These are phyloP conservation scores for Schizothecium vesticola DNA, from an alignment of 495 filamentous ascomycete genomes.

Conservation along the genomic window DNA sequence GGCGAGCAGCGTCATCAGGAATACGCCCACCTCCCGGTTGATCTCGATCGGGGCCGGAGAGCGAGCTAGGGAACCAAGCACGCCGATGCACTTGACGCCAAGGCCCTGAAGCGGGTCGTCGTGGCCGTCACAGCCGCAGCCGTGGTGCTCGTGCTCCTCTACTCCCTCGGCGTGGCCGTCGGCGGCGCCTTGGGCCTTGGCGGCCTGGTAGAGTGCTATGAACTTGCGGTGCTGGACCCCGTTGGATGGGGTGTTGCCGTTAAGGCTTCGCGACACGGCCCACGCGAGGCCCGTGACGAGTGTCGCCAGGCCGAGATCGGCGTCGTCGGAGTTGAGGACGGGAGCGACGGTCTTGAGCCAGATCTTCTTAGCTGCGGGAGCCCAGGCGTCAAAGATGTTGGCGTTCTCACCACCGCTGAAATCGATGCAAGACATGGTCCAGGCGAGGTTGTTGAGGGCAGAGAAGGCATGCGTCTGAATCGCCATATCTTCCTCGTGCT, in stretches of 20 bases:
- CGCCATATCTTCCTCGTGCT: constrained; percentile 22
- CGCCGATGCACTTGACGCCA: constrained; percentile 56
- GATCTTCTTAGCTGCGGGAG: constrained; percentile 43
- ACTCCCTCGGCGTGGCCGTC: constrained; percentile 10
- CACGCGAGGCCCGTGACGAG: constrained; percentile 55
- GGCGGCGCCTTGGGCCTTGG: constrained; percentile 28
- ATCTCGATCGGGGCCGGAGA: constrained; percentile 37
- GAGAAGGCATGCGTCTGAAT: constrained; percentile 45
- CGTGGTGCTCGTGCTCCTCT: constrained; percentile 7
- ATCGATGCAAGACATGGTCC: constrained; percentile 50
- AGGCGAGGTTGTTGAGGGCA: constrained; percentile 57
- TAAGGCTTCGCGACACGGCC: constrained; percentile 50
- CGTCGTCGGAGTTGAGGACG: constrained; percentile 51
- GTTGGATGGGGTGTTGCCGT: constrained; percentile 41
- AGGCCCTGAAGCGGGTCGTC: constrained; percentile 48
- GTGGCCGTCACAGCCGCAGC: constrained; percentile 10
- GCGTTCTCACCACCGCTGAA: constrained; percentile 38
- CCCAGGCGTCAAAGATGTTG: constrained; percentile 43
- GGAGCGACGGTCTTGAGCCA: constrained; percentile 48
- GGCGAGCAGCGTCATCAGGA: constrained; percentile 49
- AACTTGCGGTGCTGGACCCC: constrained; percentile 51
- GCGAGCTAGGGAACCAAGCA: constrained; percentile 52
- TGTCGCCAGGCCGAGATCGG: constrained; percentile 54
- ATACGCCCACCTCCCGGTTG: constrained; percentile 54
- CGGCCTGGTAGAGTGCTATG: constrained; percentile 54